phyloP scores from a whole-genome alignment of 169 alveolate species.

The Cyclospora cayetanensis region DNA sequence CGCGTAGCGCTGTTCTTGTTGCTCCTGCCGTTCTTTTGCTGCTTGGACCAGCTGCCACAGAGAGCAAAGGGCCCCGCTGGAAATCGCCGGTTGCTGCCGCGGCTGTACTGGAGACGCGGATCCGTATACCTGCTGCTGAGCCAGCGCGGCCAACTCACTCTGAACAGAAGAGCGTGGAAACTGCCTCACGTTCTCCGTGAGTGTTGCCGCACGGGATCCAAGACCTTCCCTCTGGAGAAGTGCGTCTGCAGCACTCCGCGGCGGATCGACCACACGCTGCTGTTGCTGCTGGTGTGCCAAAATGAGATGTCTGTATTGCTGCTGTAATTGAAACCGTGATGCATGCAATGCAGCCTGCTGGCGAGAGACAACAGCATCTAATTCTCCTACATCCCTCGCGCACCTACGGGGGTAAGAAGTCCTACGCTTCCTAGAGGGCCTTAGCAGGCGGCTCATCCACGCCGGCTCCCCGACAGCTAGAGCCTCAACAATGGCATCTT shows the following conservation, averaged over 20 bases:
- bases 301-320: neutral
- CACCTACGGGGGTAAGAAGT: neutral
- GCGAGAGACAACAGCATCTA: neutral
- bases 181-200: neutral
- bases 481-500: constrained; percentile 43
- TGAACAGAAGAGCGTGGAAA: neutral
- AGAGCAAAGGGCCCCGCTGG: neutral
- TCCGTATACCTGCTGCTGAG: neutral
- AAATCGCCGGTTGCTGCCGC: neutral
- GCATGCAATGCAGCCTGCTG: constrained; percentile 26
- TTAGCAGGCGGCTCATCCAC: constrained; percentile 7
- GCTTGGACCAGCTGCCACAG: constrained; percentile 49
- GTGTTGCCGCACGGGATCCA: neutral
- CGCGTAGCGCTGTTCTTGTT: neutral
- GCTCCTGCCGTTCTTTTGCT: constrained; percentile 18
- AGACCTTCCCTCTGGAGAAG: neutral
- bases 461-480: constrained; percentile 43
- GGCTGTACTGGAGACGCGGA: neutral
- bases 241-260: neutral
- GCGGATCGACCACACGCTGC: neutral
- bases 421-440: constrained; percentile 55
- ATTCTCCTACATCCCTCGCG: neutral
- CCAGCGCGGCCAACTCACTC: neutral
- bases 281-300: neutral
- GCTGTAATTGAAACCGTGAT: neutral